Conservation (phyloP, 768 basidiomycete species). For the Mycena vitilis region DNA sequence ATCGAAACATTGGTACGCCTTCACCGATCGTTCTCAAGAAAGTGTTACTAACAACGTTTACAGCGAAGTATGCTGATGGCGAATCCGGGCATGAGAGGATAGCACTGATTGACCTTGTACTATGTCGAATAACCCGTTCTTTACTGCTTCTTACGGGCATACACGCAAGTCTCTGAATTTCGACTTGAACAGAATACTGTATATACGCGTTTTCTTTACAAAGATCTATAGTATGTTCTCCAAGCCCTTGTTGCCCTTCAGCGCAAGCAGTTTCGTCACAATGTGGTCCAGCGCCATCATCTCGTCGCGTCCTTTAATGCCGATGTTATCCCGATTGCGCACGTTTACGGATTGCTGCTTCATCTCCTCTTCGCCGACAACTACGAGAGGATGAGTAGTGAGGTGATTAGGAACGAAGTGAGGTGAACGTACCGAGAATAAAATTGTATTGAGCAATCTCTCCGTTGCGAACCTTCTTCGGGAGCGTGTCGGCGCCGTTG, state of each 20-base stretch:
- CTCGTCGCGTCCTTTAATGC: slow-evolving; percentile 84
- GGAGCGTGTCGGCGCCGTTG: slow-evolving; percentile 90
- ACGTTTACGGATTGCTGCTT: slow-evolving; percentile 91
- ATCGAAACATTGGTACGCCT: slow-evolving; percentile 37
- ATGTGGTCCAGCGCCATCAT: slow-evolving; percentile 80
- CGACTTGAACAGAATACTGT: no score
- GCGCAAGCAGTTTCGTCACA: slow-evolving; percentile 71
- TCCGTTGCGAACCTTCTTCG: slow-evolving; percentile 97
- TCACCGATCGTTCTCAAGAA: slow-evolving; percentile 11
- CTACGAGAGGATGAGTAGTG: slow-evolving; percentile 52
- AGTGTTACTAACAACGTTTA: slow-evolving; percentile 33
- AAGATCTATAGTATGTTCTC: slow-evolving; percentile 54
- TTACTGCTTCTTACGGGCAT: background rate
- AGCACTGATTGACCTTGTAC: background rate
- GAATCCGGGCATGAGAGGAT: slow-evolving; percentile 19
- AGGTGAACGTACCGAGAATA: slow-evolving; percentile 80
- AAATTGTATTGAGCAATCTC: slow-evolving; percentile 99
- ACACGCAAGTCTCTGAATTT: background rate
- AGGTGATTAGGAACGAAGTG: background rate
- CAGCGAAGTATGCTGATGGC: slow-evolving; percentile 12
- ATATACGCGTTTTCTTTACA: background rate
- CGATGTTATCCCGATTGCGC: slow-evolving; percentile 94
- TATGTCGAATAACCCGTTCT: background rate
- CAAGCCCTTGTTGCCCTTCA: slow-evolving; percentile 68
- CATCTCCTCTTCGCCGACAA: slow-evolving; percentile 95